phyloP scores from a whole-genome alignment of 2,329 filamentous ascomycete genomes.

The Elsinoe necatrix region DNA sequence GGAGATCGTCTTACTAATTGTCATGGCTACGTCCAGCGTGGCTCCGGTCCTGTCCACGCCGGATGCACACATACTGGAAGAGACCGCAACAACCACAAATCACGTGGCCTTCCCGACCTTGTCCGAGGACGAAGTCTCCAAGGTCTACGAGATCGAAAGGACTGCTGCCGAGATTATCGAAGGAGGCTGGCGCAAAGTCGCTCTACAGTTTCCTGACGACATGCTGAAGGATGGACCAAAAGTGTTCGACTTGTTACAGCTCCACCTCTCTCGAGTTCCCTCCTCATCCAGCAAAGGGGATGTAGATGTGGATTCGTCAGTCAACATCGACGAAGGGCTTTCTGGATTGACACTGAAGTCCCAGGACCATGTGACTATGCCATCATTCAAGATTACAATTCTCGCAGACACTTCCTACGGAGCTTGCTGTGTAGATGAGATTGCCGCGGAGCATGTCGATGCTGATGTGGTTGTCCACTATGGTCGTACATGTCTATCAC shows the following conservation, averaged over 20 bases:
- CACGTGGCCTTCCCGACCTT: slow-evolving; percentile 30
- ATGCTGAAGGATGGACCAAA: slow-evolving; percentile 82
- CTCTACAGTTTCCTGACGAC: slow-evolving; percentile 89
- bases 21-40: slow-evolving; percentile 24
- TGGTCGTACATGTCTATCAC: slow-evolving; percentile 82
- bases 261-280: slow-evolving; percentile 34
- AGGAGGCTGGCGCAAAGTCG: slow-evolving; percentile 66
- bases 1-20: too few relatives aligned
- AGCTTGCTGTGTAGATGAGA: slow-evolving; percentile 92
- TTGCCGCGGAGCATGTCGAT: slow-evolving; percentile 86
- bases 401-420: slow-evolving; percentile 95
- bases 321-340: neutral
- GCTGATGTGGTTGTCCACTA: slow-evolving; percentile 93
- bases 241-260: slow-evolving; percentile 60
- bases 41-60: slow-evolving; percentile 56
- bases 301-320: neutral
- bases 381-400: slow-evolving; percentile 56
- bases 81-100: slow-evolving; percentile 38
- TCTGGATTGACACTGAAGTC: neutral
- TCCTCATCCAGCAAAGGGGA: neutral
- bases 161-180: slow-evolving; percentile 68
- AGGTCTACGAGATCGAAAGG: slow-evolving; percentile 76
- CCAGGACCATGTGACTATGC: neutral
- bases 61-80: slow-evolving; percentile 52
- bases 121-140: slow-evolving; percentile 60